These are phyloP conservation scores for Botrytis squamosa DNA, from an alignment of 2,329 filamentous ascomycete species.

Conservation along the genomic window DNA sequence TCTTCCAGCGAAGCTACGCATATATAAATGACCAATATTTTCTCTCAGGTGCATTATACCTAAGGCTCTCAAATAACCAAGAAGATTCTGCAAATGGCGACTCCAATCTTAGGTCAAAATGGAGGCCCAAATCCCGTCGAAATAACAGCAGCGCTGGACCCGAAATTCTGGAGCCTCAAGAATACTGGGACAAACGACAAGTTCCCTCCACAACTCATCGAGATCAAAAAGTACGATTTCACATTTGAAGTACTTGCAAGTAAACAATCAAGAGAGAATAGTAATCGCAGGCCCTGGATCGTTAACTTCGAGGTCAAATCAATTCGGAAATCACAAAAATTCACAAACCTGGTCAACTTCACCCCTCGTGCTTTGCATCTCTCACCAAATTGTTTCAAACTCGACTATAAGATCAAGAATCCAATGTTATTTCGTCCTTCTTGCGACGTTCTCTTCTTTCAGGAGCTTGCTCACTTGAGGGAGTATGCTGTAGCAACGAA, in stretches of 20 bases:
- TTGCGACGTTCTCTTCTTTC: background rate
- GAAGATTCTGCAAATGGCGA: background rate
- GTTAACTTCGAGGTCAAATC: background rate
- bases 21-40: background rate
- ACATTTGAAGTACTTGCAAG: background rate
- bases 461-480: background rate
- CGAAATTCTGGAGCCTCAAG: background rate
- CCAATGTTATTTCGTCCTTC: background rate
- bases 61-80: background rate
- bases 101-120: background rate
- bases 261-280: background rate
- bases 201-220: background rate
- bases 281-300: background rate
- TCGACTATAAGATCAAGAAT: background rate
- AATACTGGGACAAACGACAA: background rate
- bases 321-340: background rate
- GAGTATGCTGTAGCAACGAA: background rate
- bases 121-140: background rate
- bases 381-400: background rate
- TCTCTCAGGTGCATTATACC: rapidly evolving
- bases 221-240: background rate
- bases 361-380: background rate
- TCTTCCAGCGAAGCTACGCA: background rate
- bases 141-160: background rate
- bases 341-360: background rate